Base-by-base conservation (phyloP, 1,139 yeast genomes). In the Nematodospora anomalae region DNA sequence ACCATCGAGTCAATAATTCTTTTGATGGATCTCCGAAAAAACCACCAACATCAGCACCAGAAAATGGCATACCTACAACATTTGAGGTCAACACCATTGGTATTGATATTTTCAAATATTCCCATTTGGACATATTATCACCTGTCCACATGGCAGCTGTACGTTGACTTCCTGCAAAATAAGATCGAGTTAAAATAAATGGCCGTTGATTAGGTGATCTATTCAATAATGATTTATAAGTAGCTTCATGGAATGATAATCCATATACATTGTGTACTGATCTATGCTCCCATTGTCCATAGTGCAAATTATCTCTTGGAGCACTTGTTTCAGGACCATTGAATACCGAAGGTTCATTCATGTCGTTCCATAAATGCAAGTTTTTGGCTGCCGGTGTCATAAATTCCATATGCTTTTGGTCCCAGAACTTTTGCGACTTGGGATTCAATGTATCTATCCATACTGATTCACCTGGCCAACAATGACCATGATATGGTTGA, bases 141-240 rank as follows among this genome's bases (percentile, higher is more conserved):
- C 99, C 99, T 1, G 96, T 88, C 99, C 98, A 94, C 79, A 86
- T 83, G 0, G 97, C 96, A 0, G 94, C 83, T 0, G 92, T 71
- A 47, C 92, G 73, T 60, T 92, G 97, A 4, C 96, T 86, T 0
- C 99, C 98, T 1, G 97, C 78, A 58, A 73, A 90, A 57, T 76
- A 90, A 0, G 96, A 73, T 45, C 99, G 69, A 0, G 98, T 88
- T 35, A 92, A 71, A n/a, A 92, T 66, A 53, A 94, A 92, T 5
- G 98, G 98, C 42, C 98, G 74, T 44, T 68, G 67, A 7, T 63
- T 50, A 2, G 51, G 49, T 8, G 40, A 73, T 40, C 95, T 71
- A 23, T 70, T 63, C 13, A 61, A 52, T 52, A 90, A 58, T 0
- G 95, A 79, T 3, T 79, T 67, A 51, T 76, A 81, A 0, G 98